Evolutionary conservation across 2,329 filamentous ascomycete species (phyloP).

Genomic region (Fusarium coffeatum): DNA sequence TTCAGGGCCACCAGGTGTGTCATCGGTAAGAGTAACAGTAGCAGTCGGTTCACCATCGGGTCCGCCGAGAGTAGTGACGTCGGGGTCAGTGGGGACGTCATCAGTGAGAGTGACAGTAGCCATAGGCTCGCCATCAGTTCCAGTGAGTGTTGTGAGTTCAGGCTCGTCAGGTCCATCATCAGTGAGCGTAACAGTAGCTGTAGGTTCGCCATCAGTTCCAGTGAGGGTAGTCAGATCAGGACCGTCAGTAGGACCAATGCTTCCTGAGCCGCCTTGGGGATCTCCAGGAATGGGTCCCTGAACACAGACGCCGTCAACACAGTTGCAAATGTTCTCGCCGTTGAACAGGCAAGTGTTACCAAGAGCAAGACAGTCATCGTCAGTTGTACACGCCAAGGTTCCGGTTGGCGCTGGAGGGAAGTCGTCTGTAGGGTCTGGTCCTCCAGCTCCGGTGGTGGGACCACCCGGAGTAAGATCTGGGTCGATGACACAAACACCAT

Average conservation of each 20-base stretch:
- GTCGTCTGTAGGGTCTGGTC: background rate
- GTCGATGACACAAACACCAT: slow-evolving; percentile 1
- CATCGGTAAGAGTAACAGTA: background rate
- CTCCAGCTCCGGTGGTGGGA: background rate
- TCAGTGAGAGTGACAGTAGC: background rate
- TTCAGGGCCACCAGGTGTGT: background rate
- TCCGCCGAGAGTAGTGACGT: too few relatives aligned
- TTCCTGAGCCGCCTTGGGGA: background rate
- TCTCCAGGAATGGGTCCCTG: slow-evolving; percentile 3
- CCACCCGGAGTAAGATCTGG: background rate
- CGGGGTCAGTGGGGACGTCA: background rate
- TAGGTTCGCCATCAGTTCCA: background rate
- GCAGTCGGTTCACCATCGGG: background rate
- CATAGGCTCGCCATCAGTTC: background rate
- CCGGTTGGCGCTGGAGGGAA: background rate
- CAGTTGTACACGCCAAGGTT: background rate
- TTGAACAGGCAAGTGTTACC: slow-evolving; percentile 4
- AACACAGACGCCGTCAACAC: slow-evolving; percentile 11
- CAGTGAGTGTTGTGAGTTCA: background rate
- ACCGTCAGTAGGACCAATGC: background rate
- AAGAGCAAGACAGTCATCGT: slow-evolving; percentile 14
- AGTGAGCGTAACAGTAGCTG: background rate
- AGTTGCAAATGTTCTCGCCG: slow-evolving; percentile 11
- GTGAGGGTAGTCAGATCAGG: background rate
- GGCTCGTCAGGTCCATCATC: background rate